Base-by-base conservation (phyloP, 768 basidiomycete species). In the Mycena belliarum region DNA sequence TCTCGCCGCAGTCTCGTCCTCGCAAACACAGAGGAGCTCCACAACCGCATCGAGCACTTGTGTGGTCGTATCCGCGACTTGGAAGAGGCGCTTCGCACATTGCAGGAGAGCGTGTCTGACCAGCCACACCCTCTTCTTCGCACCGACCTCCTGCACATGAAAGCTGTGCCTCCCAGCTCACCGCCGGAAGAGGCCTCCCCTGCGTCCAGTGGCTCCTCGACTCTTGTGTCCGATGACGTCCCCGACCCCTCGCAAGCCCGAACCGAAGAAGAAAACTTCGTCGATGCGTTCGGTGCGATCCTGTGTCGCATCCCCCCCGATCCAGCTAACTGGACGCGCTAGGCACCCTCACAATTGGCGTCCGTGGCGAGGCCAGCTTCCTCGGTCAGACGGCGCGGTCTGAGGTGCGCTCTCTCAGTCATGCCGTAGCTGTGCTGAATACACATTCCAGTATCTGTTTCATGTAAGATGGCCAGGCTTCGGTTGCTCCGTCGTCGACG, bases 1-100 rank as follows among this genome's bases (percentile, higher is more conserved):
- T 28, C 8, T 9, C 8, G 3, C 24, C 8, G 1, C 48, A 83
- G 84, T 24, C 73, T 87, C 54, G 73, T 88, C 25, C 79, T 90
- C 24, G 79, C 89, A 23, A 84, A 85, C 63, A 89, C 87, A 1
- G 83, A 85, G 61, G 86, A 91, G 55, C 76, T 91, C 9, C 87
- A 91, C 68, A 81, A 82, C 48, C 80, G 81, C 60, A 84, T 89
- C 7, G 87, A 85, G 37, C 65, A 69, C 0, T 74, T 88, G 43
- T 72, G 76, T 42, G 66, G 73, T 6, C 82, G 86, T n/a, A 82
- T 85, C 52, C 81, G 80, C 28, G 79, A 82, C 41, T 79, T 89
- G 0, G 88, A 91, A 69, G 76, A 75, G 18, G 86, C 81, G 1
- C 78, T 89, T 32, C 74, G 75, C 20, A 69, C 60, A 16, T 66